phyloP scores from a whole-genome alignment of 305 asterid species.

The Fraxinus angustifolia region DNA sequence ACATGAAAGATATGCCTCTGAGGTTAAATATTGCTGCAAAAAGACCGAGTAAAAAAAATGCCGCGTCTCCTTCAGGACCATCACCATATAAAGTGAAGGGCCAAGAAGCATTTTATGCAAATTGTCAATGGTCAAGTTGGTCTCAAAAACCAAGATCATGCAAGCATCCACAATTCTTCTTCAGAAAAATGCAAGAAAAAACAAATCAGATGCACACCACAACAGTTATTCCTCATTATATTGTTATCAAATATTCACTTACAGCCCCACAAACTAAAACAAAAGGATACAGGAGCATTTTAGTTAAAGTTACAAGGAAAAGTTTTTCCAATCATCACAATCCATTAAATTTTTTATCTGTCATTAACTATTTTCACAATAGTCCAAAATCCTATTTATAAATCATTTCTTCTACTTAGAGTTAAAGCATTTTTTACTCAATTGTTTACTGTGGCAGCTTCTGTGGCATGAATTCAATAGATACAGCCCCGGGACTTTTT shows the following conservation, averaged over 20 bases:
- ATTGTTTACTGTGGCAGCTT: not conserved
- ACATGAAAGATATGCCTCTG: not conserved
- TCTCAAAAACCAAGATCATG: not conserved
- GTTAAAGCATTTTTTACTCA: not conserved
- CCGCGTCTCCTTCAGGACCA: not conserved
- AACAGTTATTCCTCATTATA: not conserved
- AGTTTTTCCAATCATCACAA: not conserved
- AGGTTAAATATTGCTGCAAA: not conserved
- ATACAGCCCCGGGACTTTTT: slow-evolving; percentile 2
- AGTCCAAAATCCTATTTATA: not conserved
- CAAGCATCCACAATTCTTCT: not conserved
- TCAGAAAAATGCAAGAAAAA: not conserved
- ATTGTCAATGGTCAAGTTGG: not conserved
- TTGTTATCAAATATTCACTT: not conserved
- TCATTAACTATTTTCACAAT: not conserved
- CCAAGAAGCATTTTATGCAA: not conserved
- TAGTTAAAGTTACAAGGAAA: slow-evolving; percentile 1
- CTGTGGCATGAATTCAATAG: not conserved
- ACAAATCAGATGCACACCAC: not conserved
- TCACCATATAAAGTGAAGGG: not conserved
- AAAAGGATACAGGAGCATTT: not conserved
- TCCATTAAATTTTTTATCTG: not conserved
- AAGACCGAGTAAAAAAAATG: not conserved
- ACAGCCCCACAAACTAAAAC: not conserved
- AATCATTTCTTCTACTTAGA: slow-evolving; percentile 3